Percentiles rank a stretch among this genome's conserved stretches.
Conservation (phyloP, 2,329 filamentous ascomycete species). For the Ceratocystis harringtonii region DNA sequence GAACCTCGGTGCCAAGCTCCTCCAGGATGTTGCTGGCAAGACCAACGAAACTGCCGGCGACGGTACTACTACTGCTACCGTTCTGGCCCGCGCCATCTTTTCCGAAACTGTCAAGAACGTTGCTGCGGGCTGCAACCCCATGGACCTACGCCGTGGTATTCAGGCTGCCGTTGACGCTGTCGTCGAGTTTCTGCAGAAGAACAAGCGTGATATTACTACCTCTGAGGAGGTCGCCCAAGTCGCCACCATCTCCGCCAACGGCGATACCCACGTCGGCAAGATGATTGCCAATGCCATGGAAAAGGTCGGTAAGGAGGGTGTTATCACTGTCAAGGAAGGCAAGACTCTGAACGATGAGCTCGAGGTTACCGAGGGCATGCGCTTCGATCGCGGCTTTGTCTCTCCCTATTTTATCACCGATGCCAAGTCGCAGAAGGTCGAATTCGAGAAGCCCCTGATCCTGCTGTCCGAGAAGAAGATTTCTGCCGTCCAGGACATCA, state of each 20-base stretch:
- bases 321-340: conserved; percentile 99
- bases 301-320: conserved; percentile 99
- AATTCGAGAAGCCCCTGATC: conserved; percentile 98
- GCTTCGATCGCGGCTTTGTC: conserved; percentile 96
- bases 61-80: conserved; percentile 93
- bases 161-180: conserved; percentile 92
- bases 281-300: conserved; percentile 98
- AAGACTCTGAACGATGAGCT: conserved; percentile 97
- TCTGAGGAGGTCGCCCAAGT: conserved; percentile 96
- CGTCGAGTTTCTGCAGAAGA: conserved; percentile 81
- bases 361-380: conserved; percentile 98
- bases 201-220: conserved; percentile 97
- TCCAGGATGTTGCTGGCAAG: conserved; percentile 97
- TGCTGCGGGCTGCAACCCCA: conserved; percentile 96
- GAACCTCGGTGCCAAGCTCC: conserved; percentile 90
- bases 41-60: conserved; percentile 98
- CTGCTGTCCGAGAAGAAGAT: conserved; percentile 99
- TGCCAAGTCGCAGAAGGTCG: conserved; percentile 94
- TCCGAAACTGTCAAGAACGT: conserved; percentile 99
- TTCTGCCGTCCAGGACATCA: conserved; percentile 96
- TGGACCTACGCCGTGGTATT: conserved; percentile 94
- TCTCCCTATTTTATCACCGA: conserved; percentile 99
- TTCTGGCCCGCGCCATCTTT: conserved; percentile 95
- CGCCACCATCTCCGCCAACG: conserved; percentile 95
- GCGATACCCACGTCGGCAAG: conserved; percentile 85